Evolutionary conservation across 306 rosid species (phyloP).

Genomic region (Myrica gale): DNA sequence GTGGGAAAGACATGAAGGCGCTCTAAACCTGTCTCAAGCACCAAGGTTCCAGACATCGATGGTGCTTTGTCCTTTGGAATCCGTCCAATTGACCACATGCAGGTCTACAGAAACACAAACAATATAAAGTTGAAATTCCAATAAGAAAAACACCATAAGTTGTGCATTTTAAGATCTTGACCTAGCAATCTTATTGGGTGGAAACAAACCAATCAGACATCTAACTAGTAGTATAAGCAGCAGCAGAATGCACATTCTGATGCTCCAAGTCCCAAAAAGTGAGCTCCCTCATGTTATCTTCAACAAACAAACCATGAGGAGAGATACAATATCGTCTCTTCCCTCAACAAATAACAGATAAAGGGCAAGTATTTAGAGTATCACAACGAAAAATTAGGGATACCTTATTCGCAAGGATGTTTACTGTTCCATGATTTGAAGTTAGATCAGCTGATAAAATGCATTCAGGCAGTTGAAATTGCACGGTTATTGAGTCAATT

Average conservation of each 20-base stretch:
- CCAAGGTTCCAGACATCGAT: constrained; percentile 81
- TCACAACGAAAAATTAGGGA: not conserved
- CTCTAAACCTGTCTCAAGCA: constrained; percentile 76
- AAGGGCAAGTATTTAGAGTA: not conserved
- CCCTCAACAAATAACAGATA: not conserved
- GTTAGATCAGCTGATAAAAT: constrained; percentile 72
- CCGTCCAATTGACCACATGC: constrained; percentile 83
- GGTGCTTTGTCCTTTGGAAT: constrained; percentile 90
- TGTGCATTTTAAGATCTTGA: not conserved
- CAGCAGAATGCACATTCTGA: not conserved
- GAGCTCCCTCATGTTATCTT: not conserved
- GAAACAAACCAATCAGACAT: not conserved
- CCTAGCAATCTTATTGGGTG: not conserved
- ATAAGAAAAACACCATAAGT: not conserved
- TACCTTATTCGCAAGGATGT: constrained; percentile 81
- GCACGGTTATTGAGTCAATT: constrained; percentile 61
- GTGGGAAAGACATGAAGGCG: constrained; percentile 83
- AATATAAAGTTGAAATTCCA: constrained; percentile 14
- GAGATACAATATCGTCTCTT: not conserved
- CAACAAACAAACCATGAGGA: not conserved
- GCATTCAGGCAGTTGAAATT: constrained; percentile 80
- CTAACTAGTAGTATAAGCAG: not conserved
- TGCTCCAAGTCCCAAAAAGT: not conserved
- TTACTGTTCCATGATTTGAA: constrained; percentile 83
- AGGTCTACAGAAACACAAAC: constrained; percentile 51